Percentiles rank a stretch among this genome's conserved stretches.
phyloP scores from a whole-genome alignment of 2,329 filamentous ascomycete genomes.

The Biscogniauxia marginata region DNA sequence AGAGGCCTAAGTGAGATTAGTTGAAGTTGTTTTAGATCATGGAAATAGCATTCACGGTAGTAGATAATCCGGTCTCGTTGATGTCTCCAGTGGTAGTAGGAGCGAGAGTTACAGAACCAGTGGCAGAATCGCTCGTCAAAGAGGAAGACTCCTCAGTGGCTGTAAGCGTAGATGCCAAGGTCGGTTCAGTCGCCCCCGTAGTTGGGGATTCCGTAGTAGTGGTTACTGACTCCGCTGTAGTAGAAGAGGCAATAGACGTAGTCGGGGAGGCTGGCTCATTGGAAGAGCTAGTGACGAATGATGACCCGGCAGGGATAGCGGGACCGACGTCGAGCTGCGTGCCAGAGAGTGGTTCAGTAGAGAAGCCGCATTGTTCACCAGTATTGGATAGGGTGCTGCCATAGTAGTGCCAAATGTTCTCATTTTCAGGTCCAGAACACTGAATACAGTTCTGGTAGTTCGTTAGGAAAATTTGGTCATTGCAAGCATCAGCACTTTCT shows the following conservation, averaged over 20 bases:
- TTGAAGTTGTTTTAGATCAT: neutral
- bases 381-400: constrained; percentile 34
- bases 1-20: constrained; percentile 15
- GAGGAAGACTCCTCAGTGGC: neutral
- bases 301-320: constrained; percentile 12
- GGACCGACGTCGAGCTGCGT: constrained; percentile 19
- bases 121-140: neutral
- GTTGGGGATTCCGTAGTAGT: constrained; percentile 2
- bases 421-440: constrained; percentile 39
- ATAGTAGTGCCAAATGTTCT: constrained; percentile 46
- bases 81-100: constrained; percentile 6
- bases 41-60: constrained; percentile 10
- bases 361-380: constrained; percentile 32
- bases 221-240: constrained; percentile 2
- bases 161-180: neutral
- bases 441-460: constrained; percentile 44
- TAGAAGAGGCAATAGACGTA: neutral
- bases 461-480: constrained; percentile 38
- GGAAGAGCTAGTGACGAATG: neutral
- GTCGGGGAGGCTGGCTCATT: constrained; percentile 5
- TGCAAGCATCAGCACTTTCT: constrained; percentile 35
- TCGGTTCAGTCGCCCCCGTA: neutral
- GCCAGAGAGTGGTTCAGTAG: constrained; percentile 19
- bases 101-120: neutral
- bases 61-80: constrained; percentile 9